Base-by-base conservation (phyloP, 192 early-diverging fungal genomes). In the Martensiomyces pterosporus region DNA sequence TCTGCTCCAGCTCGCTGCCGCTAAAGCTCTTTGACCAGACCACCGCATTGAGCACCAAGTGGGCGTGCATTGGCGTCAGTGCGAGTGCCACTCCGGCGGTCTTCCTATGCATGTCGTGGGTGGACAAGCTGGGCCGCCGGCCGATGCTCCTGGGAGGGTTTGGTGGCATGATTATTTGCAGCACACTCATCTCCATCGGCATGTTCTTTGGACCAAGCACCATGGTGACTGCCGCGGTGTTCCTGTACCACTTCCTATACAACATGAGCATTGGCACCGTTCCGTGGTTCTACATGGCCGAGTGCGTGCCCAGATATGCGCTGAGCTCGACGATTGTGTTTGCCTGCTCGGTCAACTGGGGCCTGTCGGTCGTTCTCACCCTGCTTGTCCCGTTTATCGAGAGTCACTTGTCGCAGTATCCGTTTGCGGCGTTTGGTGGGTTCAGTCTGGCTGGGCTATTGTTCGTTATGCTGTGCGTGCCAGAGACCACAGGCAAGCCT, bases 241-340 rank as follows among this genome's bases (percentile, higher is more conserved):
- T 88, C 54, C 44, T 84, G 24, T 88, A 82, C 70, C 85, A 81
- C 36, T 81, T 80, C 42, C 54, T 66, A 27, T 89, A 88, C 60
- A 83, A 85, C 36, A 57, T 90, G 38, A 89, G 88, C 23, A 41
- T 87, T 6, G 88, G 86, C n/a, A 77, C 80, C 2, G 85, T 90
- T 36, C 85, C 91, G 6, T 91, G 88, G 86, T 61, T 89, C 46
- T 70, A 86, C 40, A 61, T 83, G 1, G 80, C 86, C 8, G 89
- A 91, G 49, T 60, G 81, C 17, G 56, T 84, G 10, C 88, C 89
- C 2, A 75, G 79, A 1, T 85, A 85, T 43, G 86, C 86, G 1
- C 66, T 83, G 6, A 76, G 81, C 10, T 46, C 82, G 9, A 80
- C 84, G 3, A 79, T 80, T 6, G 70, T 80, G n/a, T 38, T 88